Evolutionary conservation across 2,329 filamentous ascomycete species (phyloP).

Genomic region (Clonostachys rhizophaga): DNA sequence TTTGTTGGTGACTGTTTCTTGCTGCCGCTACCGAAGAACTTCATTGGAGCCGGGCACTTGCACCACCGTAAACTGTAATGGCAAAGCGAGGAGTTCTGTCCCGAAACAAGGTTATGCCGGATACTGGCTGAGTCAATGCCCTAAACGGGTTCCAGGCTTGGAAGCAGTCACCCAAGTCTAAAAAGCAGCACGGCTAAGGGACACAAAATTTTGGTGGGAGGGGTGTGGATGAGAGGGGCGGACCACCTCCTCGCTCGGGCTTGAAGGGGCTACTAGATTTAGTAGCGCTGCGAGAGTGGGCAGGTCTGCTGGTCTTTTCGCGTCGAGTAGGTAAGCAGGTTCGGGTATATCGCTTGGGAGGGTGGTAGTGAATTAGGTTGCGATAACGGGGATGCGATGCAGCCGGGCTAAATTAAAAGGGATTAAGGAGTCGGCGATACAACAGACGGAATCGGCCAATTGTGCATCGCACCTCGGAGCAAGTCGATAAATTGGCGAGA

Average conservation of each 20-base stretch:
- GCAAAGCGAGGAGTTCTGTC: constrained; percentile 16
- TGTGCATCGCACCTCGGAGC: no score
- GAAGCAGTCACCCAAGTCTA: neutral
- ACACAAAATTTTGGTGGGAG: neutral
- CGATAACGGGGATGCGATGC: no score
- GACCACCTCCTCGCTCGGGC: neutral
- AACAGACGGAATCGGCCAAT: no score
- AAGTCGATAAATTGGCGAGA: neutral
- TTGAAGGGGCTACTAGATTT: neutral
- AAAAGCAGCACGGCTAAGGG: neutral
- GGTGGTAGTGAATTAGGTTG: no score
- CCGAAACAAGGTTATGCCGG: constrained; percentile 32
- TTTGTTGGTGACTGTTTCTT: constrained; percentile 36
- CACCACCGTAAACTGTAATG: neutral
- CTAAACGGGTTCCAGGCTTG: constrained; percentile 1
- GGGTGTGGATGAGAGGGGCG: neutral
- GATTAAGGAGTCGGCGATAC: no score
- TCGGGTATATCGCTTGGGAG: no score
- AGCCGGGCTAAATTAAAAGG: no score
- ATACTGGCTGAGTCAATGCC: constrained; percentile 3
- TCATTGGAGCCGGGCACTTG: constrained; percentile 33
- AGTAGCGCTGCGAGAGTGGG: no score
- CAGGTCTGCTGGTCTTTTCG: no score
- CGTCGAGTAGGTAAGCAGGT: no score
- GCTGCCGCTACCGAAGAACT: constrained; percentile 35